Evolutionary conservation across 441 rosid species (phyloP).

Genomic region (Mallotus japonicus): DNA sequence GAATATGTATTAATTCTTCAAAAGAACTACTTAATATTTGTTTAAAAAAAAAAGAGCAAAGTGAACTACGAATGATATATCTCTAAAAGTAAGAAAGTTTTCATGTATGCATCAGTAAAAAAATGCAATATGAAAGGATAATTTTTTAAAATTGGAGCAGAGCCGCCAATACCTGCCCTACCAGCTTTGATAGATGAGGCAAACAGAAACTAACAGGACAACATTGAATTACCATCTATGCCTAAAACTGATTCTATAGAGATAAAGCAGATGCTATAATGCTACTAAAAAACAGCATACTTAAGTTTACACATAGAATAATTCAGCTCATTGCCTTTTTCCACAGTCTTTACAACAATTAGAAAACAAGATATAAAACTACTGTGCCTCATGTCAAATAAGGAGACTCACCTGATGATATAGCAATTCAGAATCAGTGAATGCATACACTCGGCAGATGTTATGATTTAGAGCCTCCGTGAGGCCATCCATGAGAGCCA

Average conservation of each 20-base stretch:
- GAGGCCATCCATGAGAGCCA: slow-evolving; percentile 90
- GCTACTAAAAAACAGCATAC: not conserved
- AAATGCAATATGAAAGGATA: too few relatives aligned
- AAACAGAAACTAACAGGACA: not conserved
- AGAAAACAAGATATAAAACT: not conserved
- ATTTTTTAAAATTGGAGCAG: not conserved
- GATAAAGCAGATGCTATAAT: not conserved
- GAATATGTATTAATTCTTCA: too few relatives aligned
- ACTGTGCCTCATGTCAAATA: not conserved
- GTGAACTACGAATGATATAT: not conserved
- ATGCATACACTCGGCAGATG: slow-evolving; percentile 60
- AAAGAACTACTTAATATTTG: too few relatives aligned
- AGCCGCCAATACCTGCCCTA: not conserved
- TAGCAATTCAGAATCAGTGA: slow-evolving; percentile 67
- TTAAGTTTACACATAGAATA: not conserved
- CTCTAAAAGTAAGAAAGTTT: not conserved
- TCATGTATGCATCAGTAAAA: not conserved
- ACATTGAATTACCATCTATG: not conserved
- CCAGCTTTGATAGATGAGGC: not conserved
- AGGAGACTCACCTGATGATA: slow-evolving; percentile 65
- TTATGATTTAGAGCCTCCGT: slow-evolving; percentile 61
- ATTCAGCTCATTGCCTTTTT: not conserved
- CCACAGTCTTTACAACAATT: not conserved
- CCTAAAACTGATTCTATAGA: not conserved
- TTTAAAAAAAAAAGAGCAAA: not conserved